These are phyloP conservation scores for Testicularia cyperi DNA, from an alignment of 1,284 basidiomycete genomes.

Conservation along the genomic window DNA sequence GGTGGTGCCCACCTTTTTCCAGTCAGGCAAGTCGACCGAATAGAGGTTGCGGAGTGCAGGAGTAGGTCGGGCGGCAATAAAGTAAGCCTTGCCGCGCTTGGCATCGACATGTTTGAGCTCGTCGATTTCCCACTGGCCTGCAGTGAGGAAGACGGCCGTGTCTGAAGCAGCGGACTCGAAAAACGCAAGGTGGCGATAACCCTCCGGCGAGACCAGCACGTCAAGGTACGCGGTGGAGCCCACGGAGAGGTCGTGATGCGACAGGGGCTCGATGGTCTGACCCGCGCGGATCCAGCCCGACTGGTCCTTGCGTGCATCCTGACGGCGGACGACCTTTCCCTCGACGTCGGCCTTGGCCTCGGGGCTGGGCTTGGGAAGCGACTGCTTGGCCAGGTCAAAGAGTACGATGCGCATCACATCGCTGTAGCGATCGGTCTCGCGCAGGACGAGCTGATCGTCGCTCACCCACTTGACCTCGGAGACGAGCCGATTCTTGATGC, in stretches of 20 bases:
- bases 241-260: slow-evolving; percentile 28
- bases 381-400: slow-evolving; percentile 23
- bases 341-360: slow-evolving; percentile 21
- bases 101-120: slow-evolving; percentile 74
- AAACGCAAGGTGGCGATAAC: slow-evolving; percentile 48
- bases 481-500: slow-evolving; percentile 65
- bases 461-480: slow-evolving; percentile 84
- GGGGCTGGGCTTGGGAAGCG: not conserved
- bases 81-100: slow-evolving; percentile 74
- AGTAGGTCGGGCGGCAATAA: slow-evolving; percentile 78
- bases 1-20: slow-evolving; percentile 59
- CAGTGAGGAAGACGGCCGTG: slow-evolving; percentile 68
- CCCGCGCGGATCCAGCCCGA: slow-evolving; percentile 82
- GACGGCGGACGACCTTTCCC: slow-evolving; percentile 62
- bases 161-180: slow-evolving; percentile 21
- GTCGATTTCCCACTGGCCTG: slow-evolving; percentile 84
- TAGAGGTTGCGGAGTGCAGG: slow-evolving; percentile 83
- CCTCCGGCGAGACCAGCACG: slow-evolving; percentile 28
- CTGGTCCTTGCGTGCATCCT: slow-evolving; percentile 73
- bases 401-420: slow-evolving; percentile 42
- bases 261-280: slow-evolving; percentile 34
- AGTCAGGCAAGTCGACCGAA: slow-evolving; percentile 47
- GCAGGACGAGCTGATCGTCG: slow-evolving; percentile 73
- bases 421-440: slow-evolving; percentile 71
- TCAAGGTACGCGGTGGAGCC: slow-evolving; percentile 45